phyloP scores from a whole-genome alignment of 495 filamentous ascomycete species.

The Durotheca rogersii region DNA sequence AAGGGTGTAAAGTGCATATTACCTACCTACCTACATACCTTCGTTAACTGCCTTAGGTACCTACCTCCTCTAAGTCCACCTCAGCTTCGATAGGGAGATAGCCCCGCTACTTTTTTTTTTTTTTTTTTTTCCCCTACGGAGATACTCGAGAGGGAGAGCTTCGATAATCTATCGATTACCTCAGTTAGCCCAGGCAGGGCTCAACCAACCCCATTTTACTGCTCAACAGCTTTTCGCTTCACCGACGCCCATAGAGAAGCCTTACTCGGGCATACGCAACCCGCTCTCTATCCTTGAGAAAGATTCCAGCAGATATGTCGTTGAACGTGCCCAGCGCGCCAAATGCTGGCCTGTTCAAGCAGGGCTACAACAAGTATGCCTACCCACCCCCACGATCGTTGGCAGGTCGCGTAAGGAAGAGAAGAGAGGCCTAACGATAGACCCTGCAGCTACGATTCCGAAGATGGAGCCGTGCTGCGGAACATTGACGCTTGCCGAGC shows the following conservation, averaged over 20 bases:
- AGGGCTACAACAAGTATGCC: conserved; percentile 90
- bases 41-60: too few relatives aligned
- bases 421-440: conserved; percentile 13
- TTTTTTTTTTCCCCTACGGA: too few relatives aligned
- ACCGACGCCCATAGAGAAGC: not conserved
- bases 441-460: conserved; percentile 78
- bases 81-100: not conserved
- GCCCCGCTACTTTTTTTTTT: conserved; percentile 2
- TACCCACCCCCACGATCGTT: conserved; percentile 28
- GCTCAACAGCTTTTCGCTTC: conserved; percentile 14
- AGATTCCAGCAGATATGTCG: conserved; percentile 67
- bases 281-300: conserved; percentile 1
- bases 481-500: conserved; percentile 99
- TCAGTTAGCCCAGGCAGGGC: too few relatives aligned
- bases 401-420: not conserved
- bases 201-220: too few relatives aligned
- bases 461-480: conserved; percentile 97
- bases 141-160: too few relatives aligned
- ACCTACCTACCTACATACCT: not conserved
- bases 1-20: conserved; percentile 1
- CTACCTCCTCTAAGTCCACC: too few relatives aligned
- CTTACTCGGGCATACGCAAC: not conserved
- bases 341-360: conserved; percentile 90
- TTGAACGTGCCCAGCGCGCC: conserved; percentile 91
- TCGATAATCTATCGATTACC: too few relatives aligned